Base-by-base conservation (phyloP, 2,329 filamentous ascomycete species). In the Hawksworthiomyces lignivorus region DNA sequence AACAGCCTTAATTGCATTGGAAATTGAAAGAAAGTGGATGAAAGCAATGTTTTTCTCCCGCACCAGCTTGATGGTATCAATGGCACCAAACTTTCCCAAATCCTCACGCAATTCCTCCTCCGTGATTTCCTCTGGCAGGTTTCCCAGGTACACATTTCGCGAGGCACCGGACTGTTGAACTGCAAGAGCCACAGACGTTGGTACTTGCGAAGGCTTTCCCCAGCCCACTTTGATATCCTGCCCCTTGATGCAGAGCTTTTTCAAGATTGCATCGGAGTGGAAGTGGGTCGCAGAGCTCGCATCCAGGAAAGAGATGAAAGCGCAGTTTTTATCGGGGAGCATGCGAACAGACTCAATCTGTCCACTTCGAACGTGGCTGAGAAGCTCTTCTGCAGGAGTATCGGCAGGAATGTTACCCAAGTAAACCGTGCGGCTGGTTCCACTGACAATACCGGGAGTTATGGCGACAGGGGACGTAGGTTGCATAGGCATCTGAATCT, bases 151-250 rank as follows among this genome's bases (percentile, higher is more conserved):
- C 26, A 98, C 92, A 59, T 98, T 98, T 50, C 92, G 80, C 15
- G 92, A 98, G 22, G 92, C 92, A 39, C 89, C 89, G 11, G 89
- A 96, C 65, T 98, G 92, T 68, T 98, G 92, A 24, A 97, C 92
- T 35, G 92, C 90, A 44, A 97, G 73, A n/a, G 89, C 88, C 35
- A 98, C 92, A 3, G 92, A 97, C 3, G 90, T 97, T 4, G 92
- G 92, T 1, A 98, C 92, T 64, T 95, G 90, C 4, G 92, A 97
- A 24, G 92, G 90, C 68, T 98, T 98, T 50, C 92, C 92, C 92
- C 92, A 98, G 49, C 92, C 92, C 56, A 98, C 89, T 73, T 98
- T 98, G 72, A 98, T 96, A 62, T 98, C 92, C 70, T 97, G 92
- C 20, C 90, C 90, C 67, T 94, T 89, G 70, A 98, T 94, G 56